Evolutionary conservation across 1,139 yeast species (phyloP).

Genomic region (Debaryomycetaceae sp.): DNA sequence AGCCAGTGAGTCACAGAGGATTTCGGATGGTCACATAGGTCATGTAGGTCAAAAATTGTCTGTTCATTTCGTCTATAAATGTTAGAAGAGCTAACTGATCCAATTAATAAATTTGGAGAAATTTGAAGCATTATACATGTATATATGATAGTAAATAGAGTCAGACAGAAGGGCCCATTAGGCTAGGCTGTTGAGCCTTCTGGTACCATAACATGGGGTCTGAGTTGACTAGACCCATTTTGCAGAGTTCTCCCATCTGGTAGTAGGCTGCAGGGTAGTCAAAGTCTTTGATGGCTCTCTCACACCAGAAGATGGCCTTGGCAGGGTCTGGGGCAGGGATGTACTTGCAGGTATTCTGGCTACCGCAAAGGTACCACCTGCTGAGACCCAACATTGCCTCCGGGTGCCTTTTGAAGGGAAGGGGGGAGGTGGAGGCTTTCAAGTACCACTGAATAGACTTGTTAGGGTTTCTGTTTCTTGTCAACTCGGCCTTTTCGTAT

Average conservation of each 20-base stretch:
- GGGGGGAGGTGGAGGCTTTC: slow-evolving; percentile 63
- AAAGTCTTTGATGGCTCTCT: slow-evolving; percentile 70
- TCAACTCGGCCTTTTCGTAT: slow-evolving; percentile 80
- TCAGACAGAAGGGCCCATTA: background rate
- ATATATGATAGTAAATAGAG: background rate
- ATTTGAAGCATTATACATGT: too few relatives aligned
- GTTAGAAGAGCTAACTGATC: too few relatives aligned
- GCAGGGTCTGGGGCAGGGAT: slow-evolving; percentile 68
- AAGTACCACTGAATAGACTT: slow-evolving; percentile 89
- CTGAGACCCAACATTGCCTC: slow-evolving; percentile 87
- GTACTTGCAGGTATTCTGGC: slow-evolving; percentile 49
- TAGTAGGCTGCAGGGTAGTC: slow-evolving; percentile 79
- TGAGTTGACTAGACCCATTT: slow-evolving; percentile 72
- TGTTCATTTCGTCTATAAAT: too few relatives aligned
- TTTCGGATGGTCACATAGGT: too few relatives aligned
- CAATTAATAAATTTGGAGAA: too few relatives aligned
- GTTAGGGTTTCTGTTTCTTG: slow-evolving; percentile 62
- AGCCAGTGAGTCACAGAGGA: too few relatives aligned
- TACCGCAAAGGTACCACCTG: slow-evolving; percentile 91
- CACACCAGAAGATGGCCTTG: slow-evolving; percentile 86
- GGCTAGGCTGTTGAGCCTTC: slow-evolving; percentile 23
- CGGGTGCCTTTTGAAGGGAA: slow-evolving; percentile 61
- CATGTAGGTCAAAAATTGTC: too few relatives aligned
- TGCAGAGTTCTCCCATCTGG: slow-evolving; percentile 79
- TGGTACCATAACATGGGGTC: slow-evolving; percentile 21